These are phyloP conservation scores for Ceratopteris richardii DNA, from an alignment of 75 land plant species.

Conservation along the genomic window DNA sequence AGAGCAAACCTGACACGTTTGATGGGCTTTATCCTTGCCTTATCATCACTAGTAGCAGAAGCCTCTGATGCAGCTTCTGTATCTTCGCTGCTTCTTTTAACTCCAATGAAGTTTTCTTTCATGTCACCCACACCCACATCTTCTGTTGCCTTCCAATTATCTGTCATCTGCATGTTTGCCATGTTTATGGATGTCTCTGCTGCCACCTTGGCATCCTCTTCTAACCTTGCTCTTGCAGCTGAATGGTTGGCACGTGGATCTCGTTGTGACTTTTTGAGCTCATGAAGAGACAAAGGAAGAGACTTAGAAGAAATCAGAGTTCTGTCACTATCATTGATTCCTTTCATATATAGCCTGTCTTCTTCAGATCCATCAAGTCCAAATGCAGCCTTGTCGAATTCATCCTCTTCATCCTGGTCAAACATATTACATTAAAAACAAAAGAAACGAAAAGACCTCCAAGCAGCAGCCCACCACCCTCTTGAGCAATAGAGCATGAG, in stretches of 20 bases:
- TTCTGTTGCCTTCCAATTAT: background rate
- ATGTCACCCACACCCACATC: background rate
- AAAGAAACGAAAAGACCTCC: background rate
- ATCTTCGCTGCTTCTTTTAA: constrained; percentile 5
- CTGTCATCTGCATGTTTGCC: background rate
- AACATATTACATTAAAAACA: background rate
- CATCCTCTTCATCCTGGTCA: constrained; percentile 87
- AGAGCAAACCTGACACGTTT: constrained; percentile 73
- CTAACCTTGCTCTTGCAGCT: constrained; percentile 64
- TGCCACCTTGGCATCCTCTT: constrained; percentile 57
- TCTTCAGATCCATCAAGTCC: constrained; percentile 37
- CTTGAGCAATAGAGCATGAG: too few relatives aligned
- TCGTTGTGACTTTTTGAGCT: constrained; percentile 14
- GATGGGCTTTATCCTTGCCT: constrained; percentile 20
- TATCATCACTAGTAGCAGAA: background rate
- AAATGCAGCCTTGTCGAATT: constrained; percentile 74
- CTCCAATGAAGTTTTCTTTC: background rate
- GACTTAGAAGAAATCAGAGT: constrained; percentile 21
- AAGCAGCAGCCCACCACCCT: background rate
- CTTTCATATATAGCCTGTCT: constrained; percentile 66
- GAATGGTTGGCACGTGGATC: constrained; percentile 80
- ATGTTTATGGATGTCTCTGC: constrained; percentile 3
- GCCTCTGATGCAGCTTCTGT: background rate
- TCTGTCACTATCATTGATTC: constrained; percentile 29
- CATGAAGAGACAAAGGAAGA: constrained; percentile 27